A percentile compares a stretch with the other conserved stretches of the same genome.
Evolutionary conservation across 371 early-diverging fungal species (phyloP).

Genomic region (Conidiobolus incongruus): DNA sequence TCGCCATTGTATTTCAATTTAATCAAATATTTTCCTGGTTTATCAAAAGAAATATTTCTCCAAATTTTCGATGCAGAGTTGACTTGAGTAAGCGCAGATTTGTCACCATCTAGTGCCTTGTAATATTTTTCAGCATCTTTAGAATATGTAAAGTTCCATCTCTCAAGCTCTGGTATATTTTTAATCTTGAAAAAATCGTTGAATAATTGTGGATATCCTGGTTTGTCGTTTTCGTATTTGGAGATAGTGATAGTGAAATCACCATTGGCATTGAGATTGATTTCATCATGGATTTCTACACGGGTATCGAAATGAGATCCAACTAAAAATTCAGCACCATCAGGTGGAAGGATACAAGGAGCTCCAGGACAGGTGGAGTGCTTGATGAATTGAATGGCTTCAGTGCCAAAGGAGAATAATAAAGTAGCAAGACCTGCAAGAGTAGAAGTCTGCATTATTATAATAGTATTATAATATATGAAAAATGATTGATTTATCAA

Average conservation of each 20-base stretch:
- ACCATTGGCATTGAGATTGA: constrained; percentile 14
- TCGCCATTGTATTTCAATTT: constrained; percentile 14
- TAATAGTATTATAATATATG: too few relatives aligned
- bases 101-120: constrained; percentile 10
- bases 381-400: too few relatives aligned
- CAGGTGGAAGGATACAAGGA: too few relatives aligned
- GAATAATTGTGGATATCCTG: constrained; percentile 9
- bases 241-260: constrained; percentile 18
- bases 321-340: constrained; percentile 22
- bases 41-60: constrained; percentile 23
- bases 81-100: constrained; percentile 14
- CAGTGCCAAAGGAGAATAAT: too few relatives aligned
- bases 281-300: constrained; percentile 30
- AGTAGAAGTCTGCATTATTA: too few relatives aligned
- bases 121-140: constrained; percentile 22
- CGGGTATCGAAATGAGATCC: constrained; percentile 28
- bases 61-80: constrained; percentile 26
- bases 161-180: constrained; percentile 13
- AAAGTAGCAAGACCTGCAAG: too few relatives aligned
- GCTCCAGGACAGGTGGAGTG: too few relatives aligned
- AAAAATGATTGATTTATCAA: too few relatives aligned
- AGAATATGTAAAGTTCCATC: constrained; percentile 27
- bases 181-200: constrained; percentile 19
- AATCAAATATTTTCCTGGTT: constrained; percentile 25
- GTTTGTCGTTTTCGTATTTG: too few relatives aligned